Conservation (phyloP, 2,329 filamentous ascomycete species). For the Pestalotiopsis sp. region DNA sequence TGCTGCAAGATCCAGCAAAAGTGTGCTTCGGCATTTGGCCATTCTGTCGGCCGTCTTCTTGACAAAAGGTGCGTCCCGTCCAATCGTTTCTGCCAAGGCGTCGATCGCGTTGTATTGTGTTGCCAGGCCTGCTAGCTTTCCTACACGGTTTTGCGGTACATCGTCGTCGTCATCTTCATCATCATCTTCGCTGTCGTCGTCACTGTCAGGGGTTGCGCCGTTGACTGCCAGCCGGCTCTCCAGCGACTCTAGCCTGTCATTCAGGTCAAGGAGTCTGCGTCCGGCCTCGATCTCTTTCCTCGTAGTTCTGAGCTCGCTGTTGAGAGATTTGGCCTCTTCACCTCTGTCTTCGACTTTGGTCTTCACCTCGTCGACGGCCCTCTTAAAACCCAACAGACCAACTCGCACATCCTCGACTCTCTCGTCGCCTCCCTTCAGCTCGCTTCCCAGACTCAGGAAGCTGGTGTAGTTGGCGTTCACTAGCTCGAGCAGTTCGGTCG, state of each 20-base stretch:
- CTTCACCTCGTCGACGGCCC: slow-evolving; percentile 78
- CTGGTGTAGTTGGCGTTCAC: slow-evolving; percentile 95
- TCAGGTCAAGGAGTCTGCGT: slow-evolving; percentile 67
- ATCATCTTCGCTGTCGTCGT: slow-evolving; percentile 38
- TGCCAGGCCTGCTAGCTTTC: slow-evolving; percentile 48
- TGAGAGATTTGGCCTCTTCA: slow-evolving; percentile 61
- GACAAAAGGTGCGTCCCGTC: slow-evolving; percentile 51
- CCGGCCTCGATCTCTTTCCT: slow-evolving; percentile 64
- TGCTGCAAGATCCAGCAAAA: slow-evolving; percentile 57
- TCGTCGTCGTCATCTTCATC: slow-evolving; percentile 30
- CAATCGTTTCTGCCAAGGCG: slow-evolving; percentile 45
- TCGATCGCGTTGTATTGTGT: slow-evolving; percentile 47
- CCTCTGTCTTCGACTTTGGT: slow-evolving; percentile 65
- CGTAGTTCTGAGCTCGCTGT: slow-evolving; percentile 69
- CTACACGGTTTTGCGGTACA: slow-evolving; percentile 47
- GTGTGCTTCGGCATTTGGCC: slow-evolving; percentile 55
- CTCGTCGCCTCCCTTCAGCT: slow-evolving; percentile 85
- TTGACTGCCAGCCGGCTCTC: slow-evolving; percentile 65
- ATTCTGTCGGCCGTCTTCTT: slow-evolving; percentile 56
- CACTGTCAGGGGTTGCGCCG: slow-evolving; percentile 32
- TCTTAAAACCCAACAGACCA: slow-evolving; percentile 80
- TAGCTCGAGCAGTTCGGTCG: slow-evolving; percentile 85
- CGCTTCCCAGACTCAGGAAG: slow-evolving; percentile 81
- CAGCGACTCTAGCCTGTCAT: slow-evolving; percentile 62
- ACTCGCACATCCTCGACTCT: slow-evolving; percentile 89